phyloP scores from a whole-genome alignment of 495 filamentous ascomycete species.

The Lasiosphaeriaceae sp. region DNA sequence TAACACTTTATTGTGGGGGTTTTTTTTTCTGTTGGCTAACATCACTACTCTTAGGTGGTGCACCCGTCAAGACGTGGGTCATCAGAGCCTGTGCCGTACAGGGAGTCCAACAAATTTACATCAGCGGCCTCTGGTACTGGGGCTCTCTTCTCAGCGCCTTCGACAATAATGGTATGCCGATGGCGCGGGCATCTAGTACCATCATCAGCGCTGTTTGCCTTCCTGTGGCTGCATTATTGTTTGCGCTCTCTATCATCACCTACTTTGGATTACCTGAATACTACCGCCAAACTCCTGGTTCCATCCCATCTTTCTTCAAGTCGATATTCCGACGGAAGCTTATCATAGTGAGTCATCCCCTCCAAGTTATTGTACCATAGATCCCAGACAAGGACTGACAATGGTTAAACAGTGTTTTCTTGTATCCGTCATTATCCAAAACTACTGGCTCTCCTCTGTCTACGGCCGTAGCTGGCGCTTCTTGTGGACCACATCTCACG shows the following conservation, averaged over 20 bases:
- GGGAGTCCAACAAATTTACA: conserved; percentile 59
- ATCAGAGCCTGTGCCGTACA: conserved; percentile 59
- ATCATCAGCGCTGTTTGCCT: conserved; percentile 41
- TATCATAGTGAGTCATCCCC: conserved; percentile 36
- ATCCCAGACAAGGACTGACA: neutral
- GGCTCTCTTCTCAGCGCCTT: conserved; percentile 37
- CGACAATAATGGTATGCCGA: conserved; percentile 23
- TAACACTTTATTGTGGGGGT: neutral
- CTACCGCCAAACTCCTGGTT: conserved; percentile 62
- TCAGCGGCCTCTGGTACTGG: conserved; percentile 60
- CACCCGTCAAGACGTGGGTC: conserved; percentile 56
- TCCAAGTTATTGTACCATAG: neutral
- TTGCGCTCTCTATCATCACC: conserved; percentile 45
- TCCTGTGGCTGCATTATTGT: conserved; percentile 47
- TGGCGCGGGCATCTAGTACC: conserved; percentile 10
- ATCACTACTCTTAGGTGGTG: conserved; percentile 29
- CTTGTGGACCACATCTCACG: conserved; percentile 48
- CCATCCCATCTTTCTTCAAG: conserved; percentile 56
- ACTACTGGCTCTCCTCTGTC: conserved; percentile 56
- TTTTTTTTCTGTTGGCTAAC: neutral
- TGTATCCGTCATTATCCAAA: conserved; percentile 58
- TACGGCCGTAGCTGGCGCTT: conserved; percentile 60
- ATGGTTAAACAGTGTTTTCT: conserved; percentile 45
- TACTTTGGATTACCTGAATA: conserved; percentile 57
- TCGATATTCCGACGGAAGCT: conserved; percentile 52